Evolutionary conservation across 2,329 filamentous ascomycete genomes (phyloP).

Genomic region (Periconia macrospinosa): DNA sequence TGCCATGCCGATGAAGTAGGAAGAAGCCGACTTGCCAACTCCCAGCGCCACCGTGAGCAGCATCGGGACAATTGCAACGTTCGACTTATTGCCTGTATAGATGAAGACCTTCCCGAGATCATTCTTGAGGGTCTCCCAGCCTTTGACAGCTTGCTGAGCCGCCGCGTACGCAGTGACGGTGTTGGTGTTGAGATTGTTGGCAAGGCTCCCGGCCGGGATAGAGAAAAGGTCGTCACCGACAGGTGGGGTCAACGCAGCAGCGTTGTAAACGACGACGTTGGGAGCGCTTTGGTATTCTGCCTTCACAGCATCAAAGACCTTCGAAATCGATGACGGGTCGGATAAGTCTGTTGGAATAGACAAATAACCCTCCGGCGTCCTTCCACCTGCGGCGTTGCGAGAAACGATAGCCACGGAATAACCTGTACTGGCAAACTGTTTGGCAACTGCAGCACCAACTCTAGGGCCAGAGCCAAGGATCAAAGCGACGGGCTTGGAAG

Average conservation of each 20-base stretch:
- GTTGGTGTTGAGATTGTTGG: constrained; percentile 40
- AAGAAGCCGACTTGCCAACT: not conserved
- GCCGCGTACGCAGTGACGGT: constrained; percentile 42
- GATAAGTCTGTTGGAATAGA: constrained; percentile 1
- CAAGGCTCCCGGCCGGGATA: constrained; percentile 21
- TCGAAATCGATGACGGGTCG: not conserved
- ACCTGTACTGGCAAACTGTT: constrained; percentile 1
- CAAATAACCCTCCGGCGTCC: not conserved
- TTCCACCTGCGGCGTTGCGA: not conserved
- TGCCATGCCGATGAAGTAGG: not conserved
- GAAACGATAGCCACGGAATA: constrained; percentile 6
- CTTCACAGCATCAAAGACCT: constrained; percentile 1
- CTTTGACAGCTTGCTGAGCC: constrained; percentile 44
- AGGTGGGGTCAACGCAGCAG: not conserved
- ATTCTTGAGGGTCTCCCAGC: constrained; percentile 39
- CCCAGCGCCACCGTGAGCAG: not conserved
- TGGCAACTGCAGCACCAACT: constrained; percentile 4
- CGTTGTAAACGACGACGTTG: constrained; percentile 11
- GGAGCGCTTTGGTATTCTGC: not conserved
- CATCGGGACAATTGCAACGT: not conserved
- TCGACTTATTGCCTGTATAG: constrained; percentile 44
- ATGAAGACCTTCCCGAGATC: constrained; percentile 43
- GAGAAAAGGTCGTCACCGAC: not conserved
- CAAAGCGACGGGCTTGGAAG: not conserved
- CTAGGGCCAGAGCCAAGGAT: constrained; percentile 5